These are phyloP conservation scores for Haplographium delicatum DNA, from an alignment of 495 filamentous ascomycete species.

Conservation along the genomic window DNA sequence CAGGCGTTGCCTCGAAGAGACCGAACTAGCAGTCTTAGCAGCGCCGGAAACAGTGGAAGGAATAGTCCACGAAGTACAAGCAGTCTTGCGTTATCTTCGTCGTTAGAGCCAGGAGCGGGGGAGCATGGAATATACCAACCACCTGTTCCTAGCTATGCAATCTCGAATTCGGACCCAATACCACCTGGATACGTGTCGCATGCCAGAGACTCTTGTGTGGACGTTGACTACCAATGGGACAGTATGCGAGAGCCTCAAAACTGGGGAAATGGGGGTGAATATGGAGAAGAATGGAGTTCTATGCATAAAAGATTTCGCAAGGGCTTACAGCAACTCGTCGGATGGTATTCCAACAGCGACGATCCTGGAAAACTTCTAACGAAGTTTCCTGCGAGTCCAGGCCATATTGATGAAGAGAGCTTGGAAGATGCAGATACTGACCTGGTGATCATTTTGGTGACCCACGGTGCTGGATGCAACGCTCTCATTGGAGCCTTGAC, in stretches of 20 bases:
- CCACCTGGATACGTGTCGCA: conserved; percentile 85
- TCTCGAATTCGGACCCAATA: conserved; percentile 74
- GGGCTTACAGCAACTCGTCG: conserved; percentile 68
- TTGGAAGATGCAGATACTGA: conserved; percentile 48
- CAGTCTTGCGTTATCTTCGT: not conserved
- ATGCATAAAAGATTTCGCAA: conserved; percentile 88
- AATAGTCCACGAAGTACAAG: conserved; percentile 3
- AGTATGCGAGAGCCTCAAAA: conserved; percentile 68
- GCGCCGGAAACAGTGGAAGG: conserved; percentile 20
- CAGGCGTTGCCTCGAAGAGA: conserved; percentile 34
- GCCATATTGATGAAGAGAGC: conserved; percentile 16
- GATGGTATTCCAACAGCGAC: conserved; percentile 62
- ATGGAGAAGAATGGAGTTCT: conserved; percentile 88
- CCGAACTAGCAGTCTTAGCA: conserved; percentile 38
- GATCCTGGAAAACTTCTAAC: conserved; percentile 22
- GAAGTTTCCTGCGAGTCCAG: conserved; percentile 23
- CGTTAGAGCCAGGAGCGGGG: not conserved
- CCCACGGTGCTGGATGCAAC: conserved; percentile 97
- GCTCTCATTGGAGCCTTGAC: conserved; percentile 88
- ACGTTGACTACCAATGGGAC: conserved; percentile 92
- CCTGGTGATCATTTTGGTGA: conserved; percentile 82
- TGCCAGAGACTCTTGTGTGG: conserved; percentile 82
- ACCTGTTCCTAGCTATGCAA: conserved; percentile 76
- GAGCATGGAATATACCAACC: conserved; percentile 53
- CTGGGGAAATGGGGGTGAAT: conserved; percentile 83